Percentiles rank a stretch among this genome's conserved stretches.
phyloP scores from a whole-genome alignment of 306 rosid genomes.

The Trifolium pratense region DNA sequence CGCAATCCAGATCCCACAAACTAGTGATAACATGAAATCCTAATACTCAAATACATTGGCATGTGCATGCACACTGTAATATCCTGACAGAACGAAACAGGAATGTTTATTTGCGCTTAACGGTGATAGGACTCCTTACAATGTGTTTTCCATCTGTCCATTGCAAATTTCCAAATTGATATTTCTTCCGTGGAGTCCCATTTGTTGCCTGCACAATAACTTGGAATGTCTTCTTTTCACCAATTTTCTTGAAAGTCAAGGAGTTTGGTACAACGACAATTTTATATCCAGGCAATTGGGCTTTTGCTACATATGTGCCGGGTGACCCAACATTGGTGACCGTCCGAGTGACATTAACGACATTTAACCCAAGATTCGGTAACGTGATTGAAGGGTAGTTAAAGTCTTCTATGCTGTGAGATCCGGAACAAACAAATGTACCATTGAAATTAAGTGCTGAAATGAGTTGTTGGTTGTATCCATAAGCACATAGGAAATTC shows the following conservation, averaged over 20 bases:
- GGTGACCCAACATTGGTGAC: constrained; percentile 56
- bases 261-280: constrained; percentile 51
- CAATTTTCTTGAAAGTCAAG: constrained; percentile 48
- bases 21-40: constrained; percentile 19
- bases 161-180: constrained; percentile 37
- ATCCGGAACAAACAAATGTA: constrained; percentile 35
- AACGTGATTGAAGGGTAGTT: constrained; percentile 77
- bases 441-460: constrained; percentile 30
- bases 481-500: constrained; percentile 64
- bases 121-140: constrained; percentile 63
- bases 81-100: neutral
- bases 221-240: constrained; percentile 61
- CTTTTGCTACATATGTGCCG: constrained; percentile 54
- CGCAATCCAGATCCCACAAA: no score
- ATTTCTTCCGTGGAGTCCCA: constrained; percentile 13
- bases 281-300: constrained; percentile 47
- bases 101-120: constrained; percentile 24
- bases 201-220: constrained; percentile 43
- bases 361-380: constrained; percentile 41
- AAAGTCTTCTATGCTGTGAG: constrained; percentile 49
- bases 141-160: constrained; percentile 62
- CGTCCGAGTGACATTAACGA: constrained; percentile 36
- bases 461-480: constrained; percentile 44
- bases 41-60: neutral
- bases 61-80: no score